Evolutionary conservation across 129 eudicot species (phyloP).

Genomic region (Helianthus tuberosus): DNA sequence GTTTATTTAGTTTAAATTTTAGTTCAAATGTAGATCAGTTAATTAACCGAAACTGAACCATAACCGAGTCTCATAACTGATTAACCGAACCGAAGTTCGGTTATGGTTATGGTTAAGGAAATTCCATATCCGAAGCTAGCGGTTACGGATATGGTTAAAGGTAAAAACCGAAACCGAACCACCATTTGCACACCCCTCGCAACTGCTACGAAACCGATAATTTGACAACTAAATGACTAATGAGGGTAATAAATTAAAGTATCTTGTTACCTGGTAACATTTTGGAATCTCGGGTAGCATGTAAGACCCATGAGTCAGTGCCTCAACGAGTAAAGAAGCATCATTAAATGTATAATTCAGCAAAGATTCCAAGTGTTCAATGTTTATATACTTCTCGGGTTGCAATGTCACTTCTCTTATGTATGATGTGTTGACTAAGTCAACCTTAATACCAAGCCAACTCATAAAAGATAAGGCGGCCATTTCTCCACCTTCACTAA

Average conservation of each 20-base stretch:
- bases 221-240: background rate
- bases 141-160: no score
- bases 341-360: constrained; percentile 61
- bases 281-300: constrained; percentile 78
- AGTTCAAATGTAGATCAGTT: no score
- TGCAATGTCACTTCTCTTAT: constrained; percentile 33
- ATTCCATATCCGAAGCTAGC: no score
- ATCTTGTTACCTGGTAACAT: constrained; percentile 78
- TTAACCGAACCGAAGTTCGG: no score
- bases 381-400: constrained; percentile 47
- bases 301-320: constrained; percentile 92
- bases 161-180: no score
- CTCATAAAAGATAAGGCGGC: constrained; percentile 79
- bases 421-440: constrained; percentile 47
- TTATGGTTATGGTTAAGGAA: no score
- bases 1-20: no score
- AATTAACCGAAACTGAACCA: no score
- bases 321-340: constrained; percentile 76
- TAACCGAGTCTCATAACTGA: no score
- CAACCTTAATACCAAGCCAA: constrained; percentile 84
- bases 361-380: constrained; percentile 45
- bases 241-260: constrained; percentile 17
- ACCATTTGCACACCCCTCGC: no score
- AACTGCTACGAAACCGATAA: no score
- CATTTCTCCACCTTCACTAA: constrained; percentile 66